Evolutionary conservation across 805 yeast species (phyloP).

Genomic region (Blastobotrys americana): DNA sequence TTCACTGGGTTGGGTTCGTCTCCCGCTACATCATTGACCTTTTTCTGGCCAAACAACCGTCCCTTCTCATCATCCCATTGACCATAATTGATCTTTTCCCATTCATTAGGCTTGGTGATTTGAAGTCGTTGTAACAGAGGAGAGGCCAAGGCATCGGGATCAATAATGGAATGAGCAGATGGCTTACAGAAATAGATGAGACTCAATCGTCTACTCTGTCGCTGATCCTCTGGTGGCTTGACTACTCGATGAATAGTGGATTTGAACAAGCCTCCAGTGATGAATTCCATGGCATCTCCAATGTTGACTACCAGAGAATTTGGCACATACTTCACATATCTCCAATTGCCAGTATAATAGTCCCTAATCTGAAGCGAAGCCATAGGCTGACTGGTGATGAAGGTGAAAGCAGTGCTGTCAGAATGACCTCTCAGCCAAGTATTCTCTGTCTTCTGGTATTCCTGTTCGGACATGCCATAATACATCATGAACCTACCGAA

Average conservation of each 20-base stretch:
- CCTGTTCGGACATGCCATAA: constrained; percentile 30
- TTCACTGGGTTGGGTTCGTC: constrained; percentile 36
- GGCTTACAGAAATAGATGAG: constrained; percentile 41
- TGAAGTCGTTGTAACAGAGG: constrained; percentile 35
- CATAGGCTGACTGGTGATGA: constrained; percentile 38
- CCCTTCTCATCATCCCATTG: constrained; percentile 45
- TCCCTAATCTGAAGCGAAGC: constrained; percentile 36
- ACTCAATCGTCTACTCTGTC: constrained; percentile 32
- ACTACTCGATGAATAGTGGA: constrained; percentile 43
- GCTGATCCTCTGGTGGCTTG: constrained; percentile 41
- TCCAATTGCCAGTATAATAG: constrained; percentile 32
- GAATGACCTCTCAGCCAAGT: constrained; percentile 45
- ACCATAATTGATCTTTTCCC: constrained; percentile 35
- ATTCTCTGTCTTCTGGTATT: constrained; percentile 30
- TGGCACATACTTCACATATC: constrained; percentile 33
- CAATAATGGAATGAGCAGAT: constrained; percentile 31
- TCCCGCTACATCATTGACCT: constrained; percentile 31
- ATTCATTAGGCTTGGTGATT: constrained; percentile 25
- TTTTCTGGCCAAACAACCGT: constrained; percentile 37
- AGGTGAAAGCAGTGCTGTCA: constrained; percentile 38
- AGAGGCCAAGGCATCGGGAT: constrained; percentile 37
- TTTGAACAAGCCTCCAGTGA: constrained; percentile 42
- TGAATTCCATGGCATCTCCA: constrained; percentile 38
- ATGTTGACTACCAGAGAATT: constrained; percentile 36
- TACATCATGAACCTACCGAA: constrained; percentile 36